Evolutionary conservation across 768 basidiomycete species (phyloP), one percentile per base, ranked within the genome.

Genomic region (Lactarius hatsudake): DNA sequence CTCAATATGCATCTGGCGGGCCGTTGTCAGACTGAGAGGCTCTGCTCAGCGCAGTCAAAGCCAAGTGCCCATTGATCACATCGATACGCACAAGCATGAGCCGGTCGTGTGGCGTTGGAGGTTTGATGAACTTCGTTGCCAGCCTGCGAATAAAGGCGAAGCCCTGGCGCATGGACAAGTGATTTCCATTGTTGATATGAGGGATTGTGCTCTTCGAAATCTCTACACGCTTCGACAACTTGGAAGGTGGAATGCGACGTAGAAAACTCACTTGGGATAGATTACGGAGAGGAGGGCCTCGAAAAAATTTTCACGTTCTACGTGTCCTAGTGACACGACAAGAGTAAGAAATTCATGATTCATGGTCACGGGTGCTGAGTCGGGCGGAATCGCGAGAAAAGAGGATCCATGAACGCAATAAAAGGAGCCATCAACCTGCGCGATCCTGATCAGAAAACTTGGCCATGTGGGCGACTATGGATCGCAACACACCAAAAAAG

Each of bases 111-210:
- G 65, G n/a, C 2, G 56, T 59, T 7, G 64, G 59, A 3, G 59
- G 59, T 2, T 59, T 13, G n/a, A 59, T 18, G 7, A 34, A 32
- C 23, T 20, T 36, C 13, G 65, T 9, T 2, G 61, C 60, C 9
- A 69, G 48, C 28, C 48, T 38, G 72, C 66, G 78, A 71, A 69
- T 73, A 48, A 56, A 67, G 38, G 67, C 74, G 68, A 66, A 75
- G 61, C 62, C 75, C 77, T 30, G 79, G 58, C 18, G 77, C 69
- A 72, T 65, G 10, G 73, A 67, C 40, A 72, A n/a, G 43, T 72
- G 61, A 72, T 7, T 68, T 65, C 72, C 76, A 76, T 28, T 71
- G 59, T 23, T 71, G 67, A 42, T 67, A 71, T 15, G 62, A 68
- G 28, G 60, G 48, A 13, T 36, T 42, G 5, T 23, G 40, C 28